Evolutionary conservation across 2,329 filamentous ascomycete genomes (phyloP).

Genomic region (Cladosporium sp.): DNA sequence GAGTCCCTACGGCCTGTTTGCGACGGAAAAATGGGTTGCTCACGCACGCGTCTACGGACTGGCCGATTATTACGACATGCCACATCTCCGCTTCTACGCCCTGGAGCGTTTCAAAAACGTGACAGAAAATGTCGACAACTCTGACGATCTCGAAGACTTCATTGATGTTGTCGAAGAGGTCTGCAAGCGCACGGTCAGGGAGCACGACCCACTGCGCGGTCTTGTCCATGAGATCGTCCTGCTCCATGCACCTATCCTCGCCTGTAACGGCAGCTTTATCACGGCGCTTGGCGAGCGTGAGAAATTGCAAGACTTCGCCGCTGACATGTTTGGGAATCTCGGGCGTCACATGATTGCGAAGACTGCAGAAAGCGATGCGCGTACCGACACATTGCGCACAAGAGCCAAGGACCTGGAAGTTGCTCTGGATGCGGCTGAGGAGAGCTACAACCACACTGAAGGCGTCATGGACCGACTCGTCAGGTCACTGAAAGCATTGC

Average conservation of each 20-base stretch:
- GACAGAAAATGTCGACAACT: background rate
- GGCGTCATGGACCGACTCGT: too few species aligned
- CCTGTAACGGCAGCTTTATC: slow-evolving; percentile 2
- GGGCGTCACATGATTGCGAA: background rate
- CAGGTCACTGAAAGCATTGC: too few species aligned
- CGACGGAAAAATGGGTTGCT: slow-evolving; percentile 3
- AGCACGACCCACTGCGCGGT: background rate
- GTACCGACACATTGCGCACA: too few species aligned
- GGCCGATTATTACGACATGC: slow-evolving; percentile 17
- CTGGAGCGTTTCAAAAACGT: slow-evolving; percentile 2
- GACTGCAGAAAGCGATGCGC: too few species aligned
- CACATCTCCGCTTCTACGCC: slow-evolving; percentile 10
- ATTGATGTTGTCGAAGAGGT: slow-evolving; percentile 14
- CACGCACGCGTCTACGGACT: slow-evolving; percentile 15
- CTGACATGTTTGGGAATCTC: background rate
- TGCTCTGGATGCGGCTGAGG: too few species aligned
- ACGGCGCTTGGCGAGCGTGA: background rate
- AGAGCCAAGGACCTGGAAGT: too few species aligned
- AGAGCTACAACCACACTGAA: too few species aligned
- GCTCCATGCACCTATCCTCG: slow-evolving; percentile 19
- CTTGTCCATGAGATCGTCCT: slow-evolving; percentile 18
- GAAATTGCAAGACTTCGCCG: background rate
- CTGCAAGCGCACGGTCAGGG: background rate
- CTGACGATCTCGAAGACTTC: slow-evolving; percentile 9
- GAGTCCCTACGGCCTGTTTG: background rate